Base-by-base conservation (phyloP, 495 filamentous ascomycete species). In the Penicillium canariense region DNA sequence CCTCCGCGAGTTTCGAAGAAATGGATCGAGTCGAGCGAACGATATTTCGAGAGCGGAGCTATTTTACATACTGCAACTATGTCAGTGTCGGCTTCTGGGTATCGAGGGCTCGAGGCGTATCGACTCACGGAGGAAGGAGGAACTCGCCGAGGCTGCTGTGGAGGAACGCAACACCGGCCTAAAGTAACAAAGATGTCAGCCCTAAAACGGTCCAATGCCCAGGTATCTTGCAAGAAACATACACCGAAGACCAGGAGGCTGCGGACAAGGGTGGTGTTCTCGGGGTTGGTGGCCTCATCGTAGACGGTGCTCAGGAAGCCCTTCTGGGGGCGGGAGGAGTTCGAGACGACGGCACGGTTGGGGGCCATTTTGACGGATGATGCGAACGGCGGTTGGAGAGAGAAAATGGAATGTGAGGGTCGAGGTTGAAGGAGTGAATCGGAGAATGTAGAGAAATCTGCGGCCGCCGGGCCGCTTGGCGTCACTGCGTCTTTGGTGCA, bases 131-230 rank as follows among this genome's bases (percentile, higher is more conserved):
- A 62, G 87, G 87, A 50, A 89, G 77, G 52, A 91, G 76, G 65
- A 86, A 77, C 74, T 89, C 87, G 79, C 81, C 80, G 81, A 85
- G 87, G 63, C 82, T 84, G 75, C 84, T 87, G 65, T 85, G 78
- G 58, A 91, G 75, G 75, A 91, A 88, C 44, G 87, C 83, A 42
- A 91, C 80, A 55, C 86, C 86, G 59, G 79, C 83, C 87, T 90
- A 60, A 65, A 38, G 32, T 7, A 22, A 36, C 53, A 28, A 1
- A 34, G 0, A 15, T 28, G 45, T 67, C 56, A 70, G 64, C 38
- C 57, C 52, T 20, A 10, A 28, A 25, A 60, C 57, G 35, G 31
- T 23, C 20, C 28, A 5, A 3, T 28, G 35, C 18, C 7, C 23
- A 20, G 22, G 15, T 22, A 26, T 20, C 28, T 2, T 12, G 28